Evolutionary conservation across 2,329 filamentous ascomycete genomes (phyloP).

Genomic region (Trichophyton equinum): DNA sequence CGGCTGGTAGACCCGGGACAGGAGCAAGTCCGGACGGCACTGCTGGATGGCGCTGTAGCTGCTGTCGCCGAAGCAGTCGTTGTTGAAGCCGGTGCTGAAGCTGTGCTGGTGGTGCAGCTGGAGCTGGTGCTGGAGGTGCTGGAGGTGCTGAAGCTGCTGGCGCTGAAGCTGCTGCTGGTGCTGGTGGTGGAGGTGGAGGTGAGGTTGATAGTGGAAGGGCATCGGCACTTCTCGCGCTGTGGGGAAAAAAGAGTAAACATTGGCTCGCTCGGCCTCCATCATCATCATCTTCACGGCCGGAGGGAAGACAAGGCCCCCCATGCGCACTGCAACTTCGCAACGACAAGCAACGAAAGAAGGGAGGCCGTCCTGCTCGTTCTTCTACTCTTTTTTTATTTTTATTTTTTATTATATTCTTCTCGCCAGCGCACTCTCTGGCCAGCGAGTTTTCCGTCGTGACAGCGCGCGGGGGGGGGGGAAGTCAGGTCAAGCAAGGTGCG

Average conservation of each 20-base stretch:
- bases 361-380: neutral
- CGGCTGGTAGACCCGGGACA: neutral
- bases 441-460: neutral
- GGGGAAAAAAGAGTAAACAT: neutral
- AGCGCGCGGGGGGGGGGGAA: neutral
- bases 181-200: neutral
- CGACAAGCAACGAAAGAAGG: neutral
- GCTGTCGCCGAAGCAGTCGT: neutral
- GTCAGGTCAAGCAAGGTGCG: neutral
- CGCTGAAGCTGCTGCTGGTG: neutral
- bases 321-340: neutral
- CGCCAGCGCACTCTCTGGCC: neutral
- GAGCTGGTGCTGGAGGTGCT: neutral
- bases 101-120: neutral
- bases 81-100: neutral
- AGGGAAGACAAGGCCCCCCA: neutral
- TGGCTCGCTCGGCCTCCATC: neutral
- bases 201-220: slow-evolving; percentile 1
- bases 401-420: no score
- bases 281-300: neutral
- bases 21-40: neutral
- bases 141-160: neutral
- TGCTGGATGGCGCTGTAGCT: neutral
- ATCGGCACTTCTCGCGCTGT: slow-evolving; percentile 1
- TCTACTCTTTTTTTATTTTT: neutral